Evolutionary conservation across 306 rosid genomes (phyloP), one percentile per base, ranked within the genome.

Genomic region (Cicer arietinum): DNA sequence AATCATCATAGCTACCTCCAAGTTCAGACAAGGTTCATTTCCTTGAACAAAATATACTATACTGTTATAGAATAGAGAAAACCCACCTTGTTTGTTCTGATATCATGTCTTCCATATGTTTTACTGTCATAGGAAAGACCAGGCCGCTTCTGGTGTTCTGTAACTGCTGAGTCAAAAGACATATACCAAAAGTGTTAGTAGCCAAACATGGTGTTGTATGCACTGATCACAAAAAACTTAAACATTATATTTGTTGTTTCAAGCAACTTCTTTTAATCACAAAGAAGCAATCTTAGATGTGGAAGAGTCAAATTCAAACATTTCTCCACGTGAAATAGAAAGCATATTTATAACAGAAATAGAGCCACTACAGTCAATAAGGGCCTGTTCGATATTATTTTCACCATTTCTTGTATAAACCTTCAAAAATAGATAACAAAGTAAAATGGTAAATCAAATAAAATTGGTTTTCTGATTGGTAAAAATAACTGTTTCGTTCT

Each of bases 81-180:
- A 78, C 90, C 52, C 67, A 94, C 99, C 86, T 90, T 94, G 74
- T 88, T 87, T 68, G 88, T 41, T 74, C 85, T 90, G 44, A 57
- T 82, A 79, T 87, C 96, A 60, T 78, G 88, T 48, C 86, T 92
- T 45, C 87, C 95, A 46, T 89, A 88, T 54, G 79, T 41, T 82
- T 89, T 90, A 14, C 84, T 80, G 71, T 89, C 95, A 58, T 83
- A 89, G 60, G 75, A 72, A 85, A 80, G 83, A 41, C 78, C 85
- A 25, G 86, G 74, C 78, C 82, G 86, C 89, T 89, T 91, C 80
- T 65, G 91, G 83, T 82, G 96, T 82, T 92, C 99, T 10, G 85
- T 78, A 73, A 76, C 91, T 69, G 89, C 79, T 71, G 83, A 78
- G 72, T 45, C 77, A 81, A 66, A 70, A 45, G 71, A 44, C 20